Percentiles rank a stretch among this genome's conserved stretches.
phyloP scores from a whole-genome alignment of 129 eudicot species.

The Centrapalus pauciflorus region DNA sequence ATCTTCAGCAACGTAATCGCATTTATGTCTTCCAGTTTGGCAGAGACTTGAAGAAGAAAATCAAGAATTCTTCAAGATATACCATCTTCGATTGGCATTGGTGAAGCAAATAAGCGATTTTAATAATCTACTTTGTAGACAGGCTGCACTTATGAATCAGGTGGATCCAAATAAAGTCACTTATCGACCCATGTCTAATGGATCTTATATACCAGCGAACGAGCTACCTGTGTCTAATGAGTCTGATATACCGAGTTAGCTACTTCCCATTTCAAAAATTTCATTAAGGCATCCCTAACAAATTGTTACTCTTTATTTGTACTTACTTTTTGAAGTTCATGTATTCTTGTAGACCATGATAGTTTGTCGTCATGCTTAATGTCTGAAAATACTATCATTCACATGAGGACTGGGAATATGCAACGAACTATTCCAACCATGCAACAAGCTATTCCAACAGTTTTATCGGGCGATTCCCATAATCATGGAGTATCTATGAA shows the following conservation, averaged over 20 bases:
- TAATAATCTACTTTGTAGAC: slow-evolving; percentile 49
- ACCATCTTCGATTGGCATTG: slow-evolving; percentile 43
- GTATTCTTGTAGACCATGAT: no score
- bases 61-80: slow-evolving; percentile 61
- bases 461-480: slow-evolving; percentile 23
- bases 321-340: not conserved
- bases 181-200: slow-evolving; percentile 28
- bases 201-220: slow-evolving; percentile 44
- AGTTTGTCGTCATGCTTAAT: no score
- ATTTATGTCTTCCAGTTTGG: slow-evolving; percentile 52
- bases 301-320: not conserved
- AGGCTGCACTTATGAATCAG: slow-evolving; percentile 43
- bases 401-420: slow-evolving; percentile 23
- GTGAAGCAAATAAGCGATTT: slow-evolving; percentile 54
- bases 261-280: not conserved
- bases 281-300: not conserved
- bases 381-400: no score
- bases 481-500: slow-evolving; percentile 33
- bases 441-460: slow-evolving; percentile 22
- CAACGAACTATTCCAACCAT: no score
- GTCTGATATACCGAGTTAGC: slow-evolving; percentile 46
- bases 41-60: slow-evolving; percentile 62
- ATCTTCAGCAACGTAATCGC: not conserved
- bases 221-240: slow-evolving; percentile 34
- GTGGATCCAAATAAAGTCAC: slow-evolving; percentile 22